Evolutionary conservation across 306 rosid species (phyloP).

Genomic region (Cucurbita pepo): DNA sequence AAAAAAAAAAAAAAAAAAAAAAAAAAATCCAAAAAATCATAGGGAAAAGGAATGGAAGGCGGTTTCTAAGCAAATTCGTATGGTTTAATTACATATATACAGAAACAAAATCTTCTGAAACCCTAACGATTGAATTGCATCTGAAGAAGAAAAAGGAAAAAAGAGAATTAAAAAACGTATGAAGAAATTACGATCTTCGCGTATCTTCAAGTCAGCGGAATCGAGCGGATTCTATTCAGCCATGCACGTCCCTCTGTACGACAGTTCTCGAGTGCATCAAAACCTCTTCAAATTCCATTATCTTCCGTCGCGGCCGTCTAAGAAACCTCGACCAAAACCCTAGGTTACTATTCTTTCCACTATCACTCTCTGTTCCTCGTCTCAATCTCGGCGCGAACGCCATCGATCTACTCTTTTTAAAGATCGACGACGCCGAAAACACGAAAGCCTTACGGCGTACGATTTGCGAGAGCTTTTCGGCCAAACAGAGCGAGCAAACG

Average conservation of each 20-base stretch:
- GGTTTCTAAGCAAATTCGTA: not conserved
- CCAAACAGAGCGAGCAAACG: constrained; percentile 4
- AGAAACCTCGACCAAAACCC: constrained; percentile 11
- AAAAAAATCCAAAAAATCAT: not conserved
- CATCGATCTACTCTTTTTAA: constrained; percentile 3
- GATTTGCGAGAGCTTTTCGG: not conserved
- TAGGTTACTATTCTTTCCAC: not conserved
- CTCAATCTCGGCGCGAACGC: not conserved
- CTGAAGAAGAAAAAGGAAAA: not conserved
- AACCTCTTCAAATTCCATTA: not conserved
- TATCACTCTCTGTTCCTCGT: not conserved
- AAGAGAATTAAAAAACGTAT: not conserved
- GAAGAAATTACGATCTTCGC: not conserved
- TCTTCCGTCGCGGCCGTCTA: not conserved
- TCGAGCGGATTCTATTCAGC: not conserved
- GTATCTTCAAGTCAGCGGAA: not conserved
- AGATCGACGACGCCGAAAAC: not conserved
- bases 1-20: no score
- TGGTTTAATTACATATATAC: not conserved
- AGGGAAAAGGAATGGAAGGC: not conserved
- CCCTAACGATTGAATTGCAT: not conserved
- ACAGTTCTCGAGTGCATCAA: not conserved
- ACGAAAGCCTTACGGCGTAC: not conserved
- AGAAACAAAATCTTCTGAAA: not conserved
- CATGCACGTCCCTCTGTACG: not conserved